phyloP scores from a whole-genome alignment of 768 basidiomycete species.

The Rhizopogon vinicolor region DNA sequence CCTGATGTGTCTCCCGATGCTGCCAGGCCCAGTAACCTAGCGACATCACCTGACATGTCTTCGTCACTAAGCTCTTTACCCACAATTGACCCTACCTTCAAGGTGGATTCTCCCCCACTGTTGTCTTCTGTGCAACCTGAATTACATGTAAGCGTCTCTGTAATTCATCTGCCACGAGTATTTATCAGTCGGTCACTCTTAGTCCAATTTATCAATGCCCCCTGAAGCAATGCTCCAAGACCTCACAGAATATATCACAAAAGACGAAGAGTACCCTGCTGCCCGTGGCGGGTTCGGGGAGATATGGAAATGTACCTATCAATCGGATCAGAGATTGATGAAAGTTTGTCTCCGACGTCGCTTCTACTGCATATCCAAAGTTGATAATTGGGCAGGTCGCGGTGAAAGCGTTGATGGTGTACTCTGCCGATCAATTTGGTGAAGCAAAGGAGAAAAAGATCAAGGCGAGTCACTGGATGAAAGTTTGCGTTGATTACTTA shows the following conservation, averaged over 20 bases:
- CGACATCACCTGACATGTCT: no score
- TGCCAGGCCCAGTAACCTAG: no score
- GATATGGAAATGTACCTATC: slow-evolving; percentile 1
- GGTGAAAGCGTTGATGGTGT: not conserved
- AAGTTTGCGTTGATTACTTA: not conserved
- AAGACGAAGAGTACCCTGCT: not conserved
- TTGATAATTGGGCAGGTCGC: not conserved
- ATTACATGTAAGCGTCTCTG: no score
- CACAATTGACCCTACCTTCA: no score
- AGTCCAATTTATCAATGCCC: no score
- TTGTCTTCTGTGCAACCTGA: no score
- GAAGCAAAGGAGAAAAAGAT: slow-evolving; percentile 1
- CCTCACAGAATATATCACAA: not conserved
- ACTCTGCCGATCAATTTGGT: not conserved
- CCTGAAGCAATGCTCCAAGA: not conserved
- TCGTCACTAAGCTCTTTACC: no score
- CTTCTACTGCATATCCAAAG: not conserved
- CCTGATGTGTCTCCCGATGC: no score
- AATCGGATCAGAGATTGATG: not conserved
- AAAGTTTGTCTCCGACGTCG: not conserved
- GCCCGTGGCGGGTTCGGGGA: not conserved
- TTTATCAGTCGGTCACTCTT: no score
- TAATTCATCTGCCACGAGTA: no score
- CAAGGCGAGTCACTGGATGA: not conserved
- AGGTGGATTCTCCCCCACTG: no score